Conservation (phyloP, 2,329 filamentous ascomycete species). For the Blastomyces gilchristii region DNA sequence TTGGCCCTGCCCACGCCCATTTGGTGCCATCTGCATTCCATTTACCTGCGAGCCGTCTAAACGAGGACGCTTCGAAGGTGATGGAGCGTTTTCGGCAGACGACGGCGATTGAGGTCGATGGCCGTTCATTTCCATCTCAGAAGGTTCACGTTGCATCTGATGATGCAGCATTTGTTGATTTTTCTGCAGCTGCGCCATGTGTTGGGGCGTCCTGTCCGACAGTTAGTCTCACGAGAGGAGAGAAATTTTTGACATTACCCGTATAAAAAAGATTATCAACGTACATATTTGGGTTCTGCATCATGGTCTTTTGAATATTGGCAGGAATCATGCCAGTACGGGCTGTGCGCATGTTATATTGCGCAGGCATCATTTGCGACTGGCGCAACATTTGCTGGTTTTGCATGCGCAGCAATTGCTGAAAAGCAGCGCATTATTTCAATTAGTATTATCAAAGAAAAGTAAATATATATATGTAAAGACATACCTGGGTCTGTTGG, state of each 20-base stretch:
- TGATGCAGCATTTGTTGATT: conserved; percentile 55
- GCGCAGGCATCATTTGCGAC: conserved; percentile 51
- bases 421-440: conserved; percentile 14
- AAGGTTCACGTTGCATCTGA: conserved; percentile 80
- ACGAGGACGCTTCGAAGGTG: conserved; percentile 80
- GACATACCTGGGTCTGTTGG: conserved; percentile 62
- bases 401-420: conserved; percentile 59
- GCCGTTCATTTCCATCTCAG: conserved; percentile 74
- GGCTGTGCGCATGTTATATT: conserved; percentile 55
- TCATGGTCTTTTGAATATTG: conserved; percentile 58
- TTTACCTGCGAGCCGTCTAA: conserved; percentile 66
- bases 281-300: conserved; percentile 52
- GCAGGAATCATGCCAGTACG: conserved; percentile 29
- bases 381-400: conserved; percentile 67
- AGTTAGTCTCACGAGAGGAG: neutral
- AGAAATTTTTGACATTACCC: neutral
- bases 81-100: conserved; percentile 77
- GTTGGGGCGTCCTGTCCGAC: conserved; percentile 47
- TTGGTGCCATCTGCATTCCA: conserved; percentile 66
- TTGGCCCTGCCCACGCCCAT: conserved; percentile 57
- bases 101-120: conserved; percentile 72
- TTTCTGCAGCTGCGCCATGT: conserved; percentile 60
- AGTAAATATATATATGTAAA: neutral
- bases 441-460: neutral
- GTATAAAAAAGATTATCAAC: conserved; percentile 13